Percentiles rank a stretch among this genome's conserved stretches.
These are phyloP conservation scores for Colletotrichum filicis DNA, from an alignment of 2,329 filamentous ascomycete genomes.

Conservation along the genomic window DNA sequence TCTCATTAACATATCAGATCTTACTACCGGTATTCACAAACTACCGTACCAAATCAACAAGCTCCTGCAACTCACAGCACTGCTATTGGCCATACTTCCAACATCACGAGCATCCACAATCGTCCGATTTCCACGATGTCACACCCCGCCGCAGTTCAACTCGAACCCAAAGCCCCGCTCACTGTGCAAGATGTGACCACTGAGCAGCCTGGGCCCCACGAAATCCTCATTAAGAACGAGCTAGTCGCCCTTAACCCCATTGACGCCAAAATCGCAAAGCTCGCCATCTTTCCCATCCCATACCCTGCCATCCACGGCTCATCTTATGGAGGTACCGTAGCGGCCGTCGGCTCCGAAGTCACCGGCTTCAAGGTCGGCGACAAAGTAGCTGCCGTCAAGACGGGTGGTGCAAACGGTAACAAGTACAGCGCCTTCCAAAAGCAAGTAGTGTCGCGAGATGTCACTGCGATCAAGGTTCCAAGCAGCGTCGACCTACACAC, in stretches of 20 bases:
- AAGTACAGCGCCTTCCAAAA: slow-evolving; percentile 25
- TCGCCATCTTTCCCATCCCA: slow-evolving; percentile 32
- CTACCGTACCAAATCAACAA: background rate
- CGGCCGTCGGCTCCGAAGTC: slow-evolving; percentile 38
- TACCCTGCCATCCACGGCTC: slow-evolving; percentile 30
- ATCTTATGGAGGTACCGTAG: slow-evolving; percentile 41
- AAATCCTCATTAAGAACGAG: slow-evolving; percentile 41
- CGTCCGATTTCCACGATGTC: background rate
- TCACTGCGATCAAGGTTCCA: slow-evolving; percentile 42
- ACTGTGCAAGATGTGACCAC: slow-evolving; percentile 24
- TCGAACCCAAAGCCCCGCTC: slow-evolving; percentile 17
- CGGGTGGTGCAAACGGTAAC: slow-evolving; percentile 16
- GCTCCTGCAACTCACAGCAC: too few species aligned
- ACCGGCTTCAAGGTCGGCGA: slow-evolving; percentile 40
- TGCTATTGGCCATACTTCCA: background rate
- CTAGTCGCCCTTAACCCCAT: slow-evolving; percentile 43
- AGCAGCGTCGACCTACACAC: slow-evolving; percentile 38
- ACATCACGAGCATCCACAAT: background rate
- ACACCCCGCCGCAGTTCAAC: slow-evolving; percentile 27
- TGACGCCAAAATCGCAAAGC: slow-evolving; percentile 44
- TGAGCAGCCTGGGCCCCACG: slow-evolving; percentile 34
- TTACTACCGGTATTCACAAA: background rate
- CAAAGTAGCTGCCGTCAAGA: slow-evolving; percentile 34
- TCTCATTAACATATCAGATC: background rate
- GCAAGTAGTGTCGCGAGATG: slow-evolving; percentile 34